These are phyloP conservation scores for Cenchrus fungigraminus DNA, from an alignment of 176 grass and related monocot genomes.

Conservation along the genomic window DNA sequence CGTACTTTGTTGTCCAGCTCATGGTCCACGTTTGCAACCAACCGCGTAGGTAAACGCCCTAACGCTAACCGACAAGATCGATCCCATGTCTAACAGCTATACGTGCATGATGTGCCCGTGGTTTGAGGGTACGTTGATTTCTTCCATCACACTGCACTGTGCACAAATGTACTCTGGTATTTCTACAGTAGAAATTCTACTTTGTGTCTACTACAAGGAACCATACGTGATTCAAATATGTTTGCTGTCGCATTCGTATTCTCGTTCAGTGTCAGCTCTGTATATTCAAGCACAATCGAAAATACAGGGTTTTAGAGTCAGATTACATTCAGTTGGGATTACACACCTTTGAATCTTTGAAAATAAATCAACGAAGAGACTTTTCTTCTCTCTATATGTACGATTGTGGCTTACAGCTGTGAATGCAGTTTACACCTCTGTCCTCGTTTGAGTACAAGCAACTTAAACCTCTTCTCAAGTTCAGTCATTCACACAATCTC, in stretches of 20 bases:
- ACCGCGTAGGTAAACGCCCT: background rate
- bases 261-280: background rate
- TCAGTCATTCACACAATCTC: background rate
- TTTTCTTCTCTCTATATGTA: background rate
- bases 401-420: slow-evolving; percentile 21
- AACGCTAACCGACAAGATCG: background rate
- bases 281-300: background rate
- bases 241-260: background rate
- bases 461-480: background rate
- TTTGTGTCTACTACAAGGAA: too few species aligned
- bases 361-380: background rate
- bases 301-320: slow-evolving; percentile 1
- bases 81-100: background rate
- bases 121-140: background rate
- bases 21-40: background rate
- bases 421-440: background rate
- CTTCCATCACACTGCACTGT: background rate
- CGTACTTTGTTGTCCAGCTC: background rate
- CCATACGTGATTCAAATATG: too few species aligned
- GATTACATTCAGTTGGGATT: background rate
- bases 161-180: background rate
- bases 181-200: background rate
- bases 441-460: background rate
- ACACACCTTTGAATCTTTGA: background rate
- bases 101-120: too few species aligned